These are phyloP conservation scores for Lavandula angustifolia DNA, from an alignment of 257 asterid genomes.

Conservation along the genomic window DNA sequence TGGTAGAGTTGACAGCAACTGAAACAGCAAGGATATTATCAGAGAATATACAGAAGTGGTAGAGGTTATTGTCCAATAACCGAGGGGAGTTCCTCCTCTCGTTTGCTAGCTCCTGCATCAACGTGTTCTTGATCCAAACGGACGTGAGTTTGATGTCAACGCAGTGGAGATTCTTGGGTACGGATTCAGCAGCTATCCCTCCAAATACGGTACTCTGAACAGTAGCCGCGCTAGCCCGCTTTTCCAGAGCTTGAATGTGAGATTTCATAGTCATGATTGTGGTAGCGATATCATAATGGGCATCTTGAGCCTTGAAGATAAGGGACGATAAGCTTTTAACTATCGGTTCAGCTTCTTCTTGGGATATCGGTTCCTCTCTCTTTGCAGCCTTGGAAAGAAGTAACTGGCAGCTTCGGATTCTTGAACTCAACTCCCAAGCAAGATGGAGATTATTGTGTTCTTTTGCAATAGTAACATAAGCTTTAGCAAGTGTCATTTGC, in stretches of 20 bases:
- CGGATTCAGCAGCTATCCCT: conserved; percentile 67
- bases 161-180: conserved; percentile 75
- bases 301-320: conserved; percentile 75
- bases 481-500: conserved; percentile 91
- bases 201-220: conserved; percentile 71
- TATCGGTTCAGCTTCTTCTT: conserved; percentile 78
- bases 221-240: conserved; percentile 64
- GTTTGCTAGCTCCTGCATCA: conserved; percentile 52
- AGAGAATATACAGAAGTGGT: conserved; percentile 87
- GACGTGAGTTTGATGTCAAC: conserved; percentile 59
- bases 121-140: conserved; percentile 60
- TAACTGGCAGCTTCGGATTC: conserved; percentile 70
- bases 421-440: conserved; percentile 84
- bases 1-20: conserved; percentile 76
- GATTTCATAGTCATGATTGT: conserved; percentile 81
- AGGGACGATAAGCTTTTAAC: conserved; percentile 74
- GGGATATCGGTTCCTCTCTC: conserved; percentile 67
- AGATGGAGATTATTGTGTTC: conserved; percentile 81
- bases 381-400: conserved; percentile 84
- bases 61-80: conserved; percentile 68
- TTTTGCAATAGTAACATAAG: conserved; percentile 78
- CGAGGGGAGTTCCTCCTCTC: conserved; percentile 69
- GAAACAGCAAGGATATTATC: conserved; percentile 80
- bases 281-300: conserved; percentile 84
- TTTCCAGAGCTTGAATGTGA: conserved; percentile 82